A percentile compares a stretch with the other conserved stretches of the same genome.
Evolutionary conservation across 331 rosid species (phyloP).

Genomic region (Acacia pycnantha): DNA sequence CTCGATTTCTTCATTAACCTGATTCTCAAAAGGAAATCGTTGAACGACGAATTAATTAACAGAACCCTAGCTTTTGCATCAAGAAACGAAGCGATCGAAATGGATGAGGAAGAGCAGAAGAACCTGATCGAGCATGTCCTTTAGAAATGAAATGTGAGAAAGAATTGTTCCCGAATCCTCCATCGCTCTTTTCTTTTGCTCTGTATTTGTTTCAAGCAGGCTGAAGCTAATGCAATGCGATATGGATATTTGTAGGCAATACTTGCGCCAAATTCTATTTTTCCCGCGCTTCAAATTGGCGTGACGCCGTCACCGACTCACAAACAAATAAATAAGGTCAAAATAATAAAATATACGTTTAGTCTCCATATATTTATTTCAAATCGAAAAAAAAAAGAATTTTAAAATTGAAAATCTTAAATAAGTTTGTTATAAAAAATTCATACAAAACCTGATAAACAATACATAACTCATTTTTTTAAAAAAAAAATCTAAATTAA

Average conservation of each 20-base stretch:
- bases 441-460: too few relatives aligned
- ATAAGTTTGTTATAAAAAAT: too few relatives aligned
- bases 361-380: too few relatives aligned
- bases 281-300: conserved; percentile 31
- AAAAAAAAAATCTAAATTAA: too few relatives aligned
- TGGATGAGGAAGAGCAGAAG: not conserved
- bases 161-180: conserved; percentile 72
- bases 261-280: conserved; percentile 15
- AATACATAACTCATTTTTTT: too few relatives aligned
- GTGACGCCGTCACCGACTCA: not conserved
- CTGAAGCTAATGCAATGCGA: not conserved
- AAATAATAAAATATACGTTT: too few relatives aligned
- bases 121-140: conserved; percentile 82
- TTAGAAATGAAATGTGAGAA: conserved; percentile 62
- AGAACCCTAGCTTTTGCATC: not conserved
- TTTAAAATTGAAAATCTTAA: too few relatives aligned
- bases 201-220: not conserved
- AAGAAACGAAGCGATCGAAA: too few relatives aligned
- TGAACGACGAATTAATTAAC: not conserved
- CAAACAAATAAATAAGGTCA: too few relatives aligned
- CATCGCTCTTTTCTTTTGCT: conserved; percentile 32
- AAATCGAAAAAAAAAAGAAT: too few relatives aligned
- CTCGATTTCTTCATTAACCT: conserved; percentile 81
- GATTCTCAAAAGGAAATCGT: not conserved
- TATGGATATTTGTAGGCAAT: not conserved